Percentiles rank a stretch among this genome's conserved stretches.
Evolutionary conservation across 2,329 filamentous ascomycete species (phyloP).

Genomic region (Furcasterigmium furcatum): DNA sequence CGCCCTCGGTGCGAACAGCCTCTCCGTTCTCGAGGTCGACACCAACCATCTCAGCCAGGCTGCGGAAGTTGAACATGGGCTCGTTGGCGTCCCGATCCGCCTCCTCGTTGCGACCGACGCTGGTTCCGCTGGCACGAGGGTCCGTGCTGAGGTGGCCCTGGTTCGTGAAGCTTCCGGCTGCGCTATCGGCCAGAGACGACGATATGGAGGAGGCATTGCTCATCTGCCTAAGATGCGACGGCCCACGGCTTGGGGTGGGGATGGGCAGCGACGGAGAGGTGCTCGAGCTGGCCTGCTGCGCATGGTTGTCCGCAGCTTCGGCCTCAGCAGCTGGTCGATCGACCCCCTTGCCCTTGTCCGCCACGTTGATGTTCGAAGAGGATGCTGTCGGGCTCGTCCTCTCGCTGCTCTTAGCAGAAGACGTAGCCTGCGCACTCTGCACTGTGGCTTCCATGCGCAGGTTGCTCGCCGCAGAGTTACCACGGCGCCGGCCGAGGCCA

Average conservation of each 20-base stretch:
- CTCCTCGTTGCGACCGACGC: conserved; percentile 43
- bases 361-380: conserved; percentile 21
- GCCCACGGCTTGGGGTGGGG: conserved; percentile 50
- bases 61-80: conserved; percentile 88
- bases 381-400: conserved; percentile 19
- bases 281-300: conserved; percentile 18
- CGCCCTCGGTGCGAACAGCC: conserved; percentile 21
- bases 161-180: conserved; percentile 46
- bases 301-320: conserved; percentile 14
- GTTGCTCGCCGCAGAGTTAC: conserved; percentile 58
- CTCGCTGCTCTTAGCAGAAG: conserved; percentile 24
- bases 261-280: conserved; percentile 39
- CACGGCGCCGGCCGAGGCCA: conserved; percentile 54
- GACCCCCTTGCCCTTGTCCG: conserved; percentile 66
- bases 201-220: conserved; percentile 83
- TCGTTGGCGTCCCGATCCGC: conserved; percentile 58
- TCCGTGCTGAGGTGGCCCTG: conserved; percentile 34
- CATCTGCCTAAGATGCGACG: conserved; percentile 75
- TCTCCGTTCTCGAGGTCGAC: conserved; percentile 52
- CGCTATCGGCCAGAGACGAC: conserved; percentile 72
- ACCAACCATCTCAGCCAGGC: conserved; percentile 80
- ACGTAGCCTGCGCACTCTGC: conserved; percentile 32
- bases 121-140: conserved; percentile 52
- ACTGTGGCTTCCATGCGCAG: conserved; percentile 53
- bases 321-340: conserved; percentile 43